Conservation (phyloP, 1,139 yeast genomes). For the Kodamaea alishanica region DNA sequence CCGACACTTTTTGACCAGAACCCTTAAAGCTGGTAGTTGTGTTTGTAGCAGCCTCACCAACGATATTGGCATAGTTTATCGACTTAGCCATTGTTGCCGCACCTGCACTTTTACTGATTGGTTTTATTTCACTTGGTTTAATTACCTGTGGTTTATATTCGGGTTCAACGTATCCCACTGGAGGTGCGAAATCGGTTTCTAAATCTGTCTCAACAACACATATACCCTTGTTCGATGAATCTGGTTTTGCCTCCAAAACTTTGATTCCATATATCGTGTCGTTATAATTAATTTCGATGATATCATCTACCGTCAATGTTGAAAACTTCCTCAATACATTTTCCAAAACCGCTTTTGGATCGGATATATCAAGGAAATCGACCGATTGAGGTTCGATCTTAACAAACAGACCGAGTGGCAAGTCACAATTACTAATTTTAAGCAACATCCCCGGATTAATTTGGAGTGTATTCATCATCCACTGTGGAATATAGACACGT, state of each 20-base stretch:
- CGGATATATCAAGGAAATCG: conserved; percentile 88
- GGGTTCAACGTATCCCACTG: conserved; percentile 96
- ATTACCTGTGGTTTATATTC: conserved; percentile 45
- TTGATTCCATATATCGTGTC: conserved; percentile 74
- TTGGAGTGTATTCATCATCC: conserved; percentile 87
- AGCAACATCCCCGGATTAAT: conserved; percentile 77
- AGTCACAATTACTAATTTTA: conserved; percentile 70
- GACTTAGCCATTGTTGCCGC: conserved; percentile 79
- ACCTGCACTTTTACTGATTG: conserved; percentile 43
- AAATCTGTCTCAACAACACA: conserved; percentile 97
- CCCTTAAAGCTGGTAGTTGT: conserved; percentile 44
- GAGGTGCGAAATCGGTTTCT: conserved; percentile 97
- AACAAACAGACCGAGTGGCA: conserved; percentile 84
- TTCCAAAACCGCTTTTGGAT: conserved; percentile 95
- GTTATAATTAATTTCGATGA: conserved; percentile 86
- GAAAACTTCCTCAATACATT: conserved; percentile 87
- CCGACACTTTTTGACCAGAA: conserved; percentile 70
- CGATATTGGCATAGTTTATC: conserved; percentile 63
- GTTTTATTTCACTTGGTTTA: conserved; percentile 22
- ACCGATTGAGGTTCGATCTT: conserved; percentile 94
- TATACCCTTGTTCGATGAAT: conserved; percentile 56
- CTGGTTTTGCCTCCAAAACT: conserved; percentile 87
- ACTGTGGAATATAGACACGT: conserved; percentile 86
- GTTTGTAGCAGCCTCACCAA: conserved; percentile 35
- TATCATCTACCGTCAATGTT: conserved; percentile 79